Base-by-base conservation (phyloP, 345 rosid genomes). In the Pistacia integerrima region DNA sequence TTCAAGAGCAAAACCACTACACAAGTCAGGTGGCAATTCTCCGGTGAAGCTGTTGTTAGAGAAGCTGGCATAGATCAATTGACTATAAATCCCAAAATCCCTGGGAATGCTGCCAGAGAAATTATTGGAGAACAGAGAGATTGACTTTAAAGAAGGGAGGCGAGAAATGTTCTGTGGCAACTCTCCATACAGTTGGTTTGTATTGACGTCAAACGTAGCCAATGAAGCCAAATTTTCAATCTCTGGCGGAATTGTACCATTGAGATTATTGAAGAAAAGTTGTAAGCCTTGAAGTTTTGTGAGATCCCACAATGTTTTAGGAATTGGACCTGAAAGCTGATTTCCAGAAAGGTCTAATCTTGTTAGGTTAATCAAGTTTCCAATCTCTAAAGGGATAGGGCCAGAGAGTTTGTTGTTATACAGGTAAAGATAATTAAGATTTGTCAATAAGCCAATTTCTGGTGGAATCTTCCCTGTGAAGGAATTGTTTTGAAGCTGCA, bases 311-410 rank as follows among this genome's bases (percentile, higher is more conserved):
- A 90, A 0, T 22, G 86, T 49, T 1, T 12, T 17, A 14, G 93
- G 97, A 66, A 91, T 87, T 1, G 80, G 70, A 65, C 93, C 90
- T 0, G 88, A 90, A 67, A 91, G 81, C 11, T 64, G 67, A 82
- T 91, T 91, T 4, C n/a, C 57, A 0, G 93, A 90, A 62, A 90
- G 86, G 84, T 85, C 87, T 64, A 91, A 66, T 0, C 0, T 1
- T 0, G 0, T 1, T 76, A 91, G 69, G 46, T 18, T 51, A 1
- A 74, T 78, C 71, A 88, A 63, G 76, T 85, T 85, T 33, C 92
- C 92, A 7, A 89, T 87, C 79, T 79, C 88, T 0, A 58, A 55
- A 1, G 91, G 92, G 69, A 91, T 89, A 2, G 78, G 74, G 20
- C 92, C 91, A 4, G 88, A 79, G 66, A 89, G 74, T 0, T n/a